Evolutionary conservation across 177 flowering plant species (phyloP), one percentile per base, ranked within the genome.

Genomic region (Vitis hybrid): DNA sequence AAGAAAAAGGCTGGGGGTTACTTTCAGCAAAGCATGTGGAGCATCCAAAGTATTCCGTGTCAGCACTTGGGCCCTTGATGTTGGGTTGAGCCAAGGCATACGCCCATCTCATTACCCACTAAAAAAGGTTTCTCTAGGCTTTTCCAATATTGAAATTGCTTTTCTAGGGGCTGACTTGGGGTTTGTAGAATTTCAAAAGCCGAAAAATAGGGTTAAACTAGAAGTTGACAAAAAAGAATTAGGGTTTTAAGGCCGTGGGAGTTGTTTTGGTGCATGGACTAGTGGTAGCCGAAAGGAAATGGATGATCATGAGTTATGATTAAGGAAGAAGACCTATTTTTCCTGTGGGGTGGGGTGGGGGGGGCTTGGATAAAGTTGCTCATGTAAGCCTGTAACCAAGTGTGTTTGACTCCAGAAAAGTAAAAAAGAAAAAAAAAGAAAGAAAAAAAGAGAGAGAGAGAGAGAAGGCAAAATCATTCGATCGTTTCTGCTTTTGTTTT

Each of bases 221-320:
- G 23, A 52, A 30, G 4, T 18, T 26, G 48, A 9, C 10, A 7
- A 10, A 18, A 26, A 5, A 26, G 52, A 54, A 7, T 1, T 11
- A 13, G 17, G 34, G 13, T 34, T 2, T 40, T 9, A 10, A 21
- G 64, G 0, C 57, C 2, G 3, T 15, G 51, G 48, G 17, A 26
- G 52, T 23, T 56, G 49, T 49, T 63, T 58, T 62, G 66, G 74
- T 64, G 65, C 60, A 70, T 57, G 52, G 74, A 51, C 45, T 75
- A 79, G 82, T 79, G 82, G 82, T 73, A 67, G 64, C 85, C 85
- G 82, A 82, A 82, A 80, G 80, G 54, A 61, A 71, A 64, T 52
- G 54, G 62, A 65, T 26, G 45, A 78, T 80, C 61, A 77, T 75
- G 70, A 60, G 65, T 52, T 74, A 75, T 79, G 72, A 82, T 82